These are phyloP conservation scores for Strobilomyces confusus DNA, from an alignment of 768 basidiomycete species.

Conservation along the genomic window DNA sequence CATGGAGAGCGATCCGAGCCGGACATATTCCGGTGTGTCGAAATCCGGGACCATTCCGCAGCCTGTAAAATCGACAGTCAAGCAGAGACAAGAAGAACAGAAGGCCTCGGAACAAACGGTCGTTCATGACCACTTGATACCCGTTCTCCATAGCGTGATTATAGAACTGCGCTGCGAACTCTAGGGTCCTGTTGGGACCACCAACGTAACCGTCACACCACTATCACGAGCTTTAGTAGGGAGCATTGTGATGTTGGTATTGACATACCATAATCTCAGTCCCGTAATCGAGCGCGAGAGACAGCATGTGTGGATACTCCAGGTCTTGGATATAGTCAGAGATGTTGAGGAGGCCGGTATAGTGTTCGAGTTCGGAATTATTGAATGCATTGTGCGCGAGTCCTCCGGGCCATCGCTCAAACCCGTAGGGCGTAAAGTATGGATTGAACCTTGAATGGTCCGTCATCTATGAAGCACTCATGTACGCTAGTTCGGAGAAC, in stretches of 20 bases:
- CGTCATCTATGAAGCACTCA: neutral
- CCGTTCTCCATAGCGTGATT: slow-evolving; percentile 39
- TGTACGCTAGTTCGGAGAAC: neutral
- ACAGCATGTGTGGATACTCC: slow-evolving; percentile 49
- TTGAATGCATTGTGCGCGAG: slow-evolving; percentile 51
- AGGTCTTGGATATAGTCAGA: slow-evolving; percentile 49
- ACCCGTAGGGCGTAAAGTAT: slow-evolving; percentile 48
- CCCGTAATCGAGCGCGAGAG: slow-evolving; percentile 42
- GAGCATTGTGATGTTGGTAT: neutral
- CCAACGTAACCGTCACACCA: slow-evolving; percentile 64
- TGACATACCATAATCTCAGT: slow-evolving; percentile 50
- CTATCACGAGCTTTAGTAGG: slow-evolving; percentile 22
- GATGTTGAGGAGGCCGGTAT: slow-evolving; percentile 47
- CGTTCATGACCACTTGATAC: slow-evolving; percentile 45
- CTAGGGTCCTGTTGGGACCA: slow-evolving; percentile 42
- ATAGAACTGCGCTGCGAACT: slow-evolving; percentile 45
- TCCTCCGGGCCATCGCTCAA: slow-evolving; percentile 47
- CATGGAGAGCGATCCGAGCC: slow-evolving; percentile 44
- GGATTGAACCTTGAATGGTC: slow-evolving; percentile 46
- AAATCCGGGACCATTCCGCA: slow-evolving; percentile 50
- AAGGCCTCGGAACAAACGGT: slow-evolving; percentile 26
- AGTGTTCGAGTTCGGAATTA: slow-evolving; percentile 44
- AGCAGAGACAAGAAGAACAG: neutral
- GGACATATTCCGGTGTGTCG: slow-evolving; percentile 52
- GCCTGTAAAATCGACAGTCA: slow-evolving; percentile 27